Percentiles rank a stretch among this genome's conserved stretches.
phyloP scores from a whole-genome alignment of 768 basidiomycete species.

The Naganishia onofrii region DNA sequence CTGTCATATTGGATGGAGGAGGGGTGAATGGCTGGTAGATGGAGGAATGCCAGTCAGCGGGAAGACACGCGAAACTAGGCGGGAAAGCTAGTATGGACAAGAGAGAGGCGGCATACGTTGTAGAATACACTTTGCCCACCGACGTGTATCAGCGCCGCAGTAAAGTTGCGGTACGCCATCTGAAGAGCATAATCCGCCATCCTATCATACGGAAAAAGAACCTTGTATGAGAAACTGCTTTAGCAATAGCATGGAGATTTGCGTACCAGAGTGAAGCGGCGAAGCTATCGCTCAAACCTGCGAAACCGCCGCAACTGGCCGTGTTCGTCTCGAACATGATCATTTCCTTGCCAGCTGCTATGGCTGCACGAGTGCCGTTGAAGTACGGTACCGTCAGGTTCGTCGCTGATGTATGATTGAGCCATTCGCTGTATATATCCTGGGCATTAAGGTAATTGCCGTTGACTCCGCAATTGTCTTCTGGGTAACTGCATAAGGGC shows the following conservation, averaged over 20 bases:
- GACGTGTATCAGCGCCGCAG: slow-evolving; percentile 59
- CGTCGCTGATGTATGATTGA: slow-evolving; percentile 62
- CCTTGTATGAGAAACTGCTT: neutral
- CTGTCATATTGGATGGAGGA: slow-evolving; percentile 60
- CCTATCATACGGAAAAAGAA: slow-evolving; percentile 31
- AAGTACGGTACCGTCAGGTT: slow-evolving; percentile 60
- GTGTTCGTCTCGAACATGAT: slow-evolving; percentile 72
- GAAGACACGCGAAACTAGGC: neutral
- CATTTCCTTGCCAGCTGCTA: slow-evolving; percentile 54
- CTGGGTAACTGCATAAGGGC: slow-evolving; percentile 38
- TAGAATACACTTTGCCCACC: slow-evolving; percentile 60
- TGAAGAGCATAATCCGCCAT: slow-evolving; percentile 61
- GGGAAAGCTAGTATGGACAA: neutral
- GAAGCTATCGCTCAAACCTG: slow-evolving; percentile 62
- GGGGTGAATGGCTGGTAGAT: slow-evolving; percentile 57
- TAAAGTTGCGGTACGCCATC: slow-evolving; percentile 61
- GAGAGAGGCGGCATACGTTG: slow-evolving; percentile 53
- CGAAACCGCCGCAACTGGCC: slow-evolving; percentile 58
- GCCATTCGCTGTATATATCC: slow-evolving; percentile 57
- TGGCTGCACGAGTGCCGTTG: slow-evolving; percentile 56
- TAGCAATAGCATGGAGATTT: neutral
- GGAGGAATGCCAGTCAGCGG: slow-evolving; percentile 37
- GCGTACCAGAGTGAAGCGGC: slow-evolving; percentile 64
- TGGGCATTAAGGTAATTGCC: slow-evolving; percentile 52
- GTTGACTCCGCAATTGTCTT: slow-evolving; percentile 52